A percentile compares a stretch with the other conserved stretches of the same genome.
These are phyloP conservation scores for Metschnikowia cubensis DNA, from an alignment of 805 yeast genomes.

Conservation along the genomic window DNA sequence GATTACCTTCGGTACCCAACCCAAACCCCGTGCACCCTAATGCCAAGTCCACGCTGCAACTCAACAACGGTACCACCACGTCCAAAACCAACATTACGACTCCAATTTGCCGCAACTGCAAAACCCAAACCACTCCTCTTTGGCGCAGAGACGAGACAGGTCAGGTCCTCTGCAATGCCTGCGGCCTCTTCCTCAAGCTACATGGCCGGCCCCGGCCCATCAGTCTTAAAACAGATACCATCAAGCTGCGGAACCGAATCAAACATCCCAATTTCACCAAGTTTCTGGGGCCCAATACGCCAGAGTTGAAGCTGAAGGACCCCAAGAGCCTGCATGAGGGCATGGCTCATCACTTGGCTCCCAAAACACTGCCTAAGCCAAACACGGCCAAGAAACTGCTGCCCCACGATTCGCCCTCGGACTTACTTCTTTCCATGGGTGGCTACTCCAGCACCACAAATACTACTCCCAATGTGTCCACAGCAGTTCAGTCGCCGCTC, in stretches of 20 bases:
- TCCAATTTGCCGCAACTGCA: constrained; percentile 84
- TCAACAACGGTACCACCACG: constrained; percentile 60
- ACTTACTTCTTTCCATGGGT: constrained; percentile 2
- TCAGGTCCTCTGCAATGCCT: constrained; percentile 85
- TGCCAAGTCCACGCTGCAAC: constrained; percentile 57
- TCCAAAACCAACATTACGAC: constrained; percentile 57
- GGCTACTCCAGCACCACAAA: constrained; percentile 1
- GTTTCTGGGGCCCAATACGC: constrained; percentile 48
- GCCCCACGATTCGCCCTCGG: constrained; percentile 13
- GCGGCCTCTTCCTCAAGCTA: constrained; percentile 86
- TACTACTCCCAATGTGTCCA: background rate
- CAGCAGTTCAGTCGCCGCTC: constrained; percentile 15
- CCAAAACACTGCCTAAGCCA: constrained; percentile 5
- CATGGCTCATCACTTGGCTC: constrained; percentile 21
- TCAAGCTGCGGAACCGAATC: constrained; percentile 84
- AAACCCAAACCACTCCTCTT: constrained; percentile 88
- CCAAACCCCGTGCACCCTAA: constrained; percentile 51
- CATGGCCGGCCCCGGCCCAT: constrained; percentile 94
- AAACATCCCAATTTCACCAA: constrained; percentile 45
- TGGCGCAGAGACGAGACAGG: constrained; percentile 96
- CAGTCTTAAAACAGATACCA: constrained; percentile 84
- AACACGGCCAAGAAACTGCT: constrained; percentile 10
- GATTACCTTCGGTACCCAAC: constrained; percentile 18
- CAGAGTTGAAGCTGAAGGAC: constrained; percentile 53
- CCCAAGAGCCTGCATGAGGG: constrained; percentile 16